phyloP scores from a whole-genome alignment of 1,139 yeast genomes.

The Suzukiozyma palmioleophila region DNA sequence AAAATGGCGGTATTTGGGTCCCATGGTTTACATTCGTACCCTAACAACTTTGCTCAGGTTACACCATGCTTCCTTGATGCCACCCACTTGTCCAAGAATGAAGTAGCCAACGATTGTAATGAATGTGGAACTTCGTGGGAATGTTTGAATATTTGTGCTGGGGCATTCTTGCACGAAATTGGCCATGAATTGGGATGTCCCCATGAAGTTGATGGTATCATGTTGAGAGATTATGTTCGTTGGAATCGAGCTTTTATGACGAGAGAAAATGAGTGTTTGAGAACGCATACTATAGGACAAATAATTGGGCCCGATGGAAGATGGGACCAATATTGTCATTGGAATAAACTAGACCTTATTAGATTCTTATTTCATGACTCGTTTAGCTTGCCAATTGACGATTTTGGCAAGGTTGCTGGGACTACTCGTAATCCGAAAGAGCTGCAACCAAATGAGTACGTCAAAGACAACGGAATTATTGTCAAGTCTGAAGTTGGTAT shows the following conservation, averaged over 20 bases:
- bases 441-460: slow-evolving; percentile 17
- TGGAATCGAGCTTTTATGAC: slow-evolving; percentile 82
- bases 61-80: slow-evolving; percentile 68
- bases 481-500: slow-evolving; percentile 62
- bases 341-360: slow-evolving; percentile 79
- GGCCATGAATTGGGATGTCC: slow-evolving; percentile 92
- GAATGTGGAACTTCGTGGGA: slow-evolving; percentile 92
- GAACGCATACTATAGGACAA: slow-evolving; percentile 40
- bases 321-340: slow-evolving; percentile 53
- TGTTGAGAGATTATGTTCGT: slow-evolving; percentile 80
- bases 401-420: slow-evolving; percentile 25
- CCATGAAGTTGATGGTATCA: slow-evolving; percentile 84
- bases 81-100: slow-evolving; percentile 54
- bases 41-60: slow-evolving; percentile 66
- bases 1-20: slow-evolving; percentile 90
- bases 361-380: slow-evolving; percentile 80
- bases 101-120: slow-evolving; percentile 84
- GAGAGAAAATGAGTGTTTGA: slow-evolving; percentile 54
- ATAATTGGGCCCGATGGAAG: slow-evolving; percentile 55
- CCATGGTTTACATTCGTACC: slow-evolving; percentile 91
- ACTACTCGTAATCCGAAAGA: slow-evolving; percentile 22
- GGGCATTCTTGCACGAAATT: slow-evolving; percentile 94
- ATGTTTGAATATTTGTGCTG: slow-evolving; percentile 77
- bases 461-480: slow-evolving; percentile 34
- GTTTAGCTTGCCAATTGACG: slow-evolving; percentile 67